Base-by-base conservation (phyloP, 2,329 filamentous ascomycete species). In the Fusarium algeriense region DNA sequence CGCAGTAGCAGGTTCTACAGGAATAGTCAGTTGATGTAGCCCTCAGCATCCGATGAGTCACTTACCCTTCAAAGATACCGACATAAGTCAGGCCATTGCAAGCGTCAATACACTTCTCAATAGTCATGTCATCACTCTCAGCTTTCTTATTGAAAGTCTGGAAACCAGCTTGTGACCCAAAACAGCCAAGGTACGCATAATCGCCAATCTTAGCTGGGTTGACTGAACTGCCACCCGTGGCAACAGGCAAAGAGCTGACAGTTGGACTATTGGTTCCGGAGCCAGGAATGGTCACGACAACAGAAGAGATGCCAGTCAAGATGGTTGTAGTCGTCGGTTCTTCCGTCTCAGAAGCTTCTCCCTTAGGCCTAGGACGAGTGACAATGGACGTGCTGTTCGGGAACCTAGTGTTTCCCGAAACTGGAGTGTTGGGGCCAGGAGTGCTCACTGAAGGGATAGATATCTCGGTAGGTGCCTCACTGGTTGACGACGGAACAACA, bases 1-100 rank as follows among this genome's bases (percentile, higher is more conserved):
- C 83, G 61, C 85, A 87, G 76, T 84, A 85, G 73, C 85, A 87
- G 26, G 76, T 77, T 14, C 77, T 82, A 32, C 15, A 12, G n/a
- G 11, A 10, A 6, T 23, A 28, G 35, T 70, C n/a, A 69, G 56
- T 50, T 30, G 17, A 40, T 35, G 26, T 45, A 2, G 20, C 2
- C 19, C 15, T 19, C 28, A 7, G 6, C 14, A 30, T 10, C 34
- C 15, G 11, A 40, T 4, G 13, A 34, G 5, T 35, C 19, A 61
- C 71, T 64, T 48, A 72, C 74, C 59, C 46, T 63, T 79, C 76
- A 28, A 79, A 82, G 43, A 85, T 67, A 54, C 82, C 85, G 5
- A 81, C 80, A 60, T 83, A 85, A 20, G 76, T 80, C 40, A 64
- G 71, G 3, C 77, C 78, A 2, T 62, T 56, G 67, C 84, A 86